Evolutionary conservation across 257 asterid genomes (phyloP), one percentile per base, ranked within the genome.

Genomic region (Datura wrightii): DNA sequence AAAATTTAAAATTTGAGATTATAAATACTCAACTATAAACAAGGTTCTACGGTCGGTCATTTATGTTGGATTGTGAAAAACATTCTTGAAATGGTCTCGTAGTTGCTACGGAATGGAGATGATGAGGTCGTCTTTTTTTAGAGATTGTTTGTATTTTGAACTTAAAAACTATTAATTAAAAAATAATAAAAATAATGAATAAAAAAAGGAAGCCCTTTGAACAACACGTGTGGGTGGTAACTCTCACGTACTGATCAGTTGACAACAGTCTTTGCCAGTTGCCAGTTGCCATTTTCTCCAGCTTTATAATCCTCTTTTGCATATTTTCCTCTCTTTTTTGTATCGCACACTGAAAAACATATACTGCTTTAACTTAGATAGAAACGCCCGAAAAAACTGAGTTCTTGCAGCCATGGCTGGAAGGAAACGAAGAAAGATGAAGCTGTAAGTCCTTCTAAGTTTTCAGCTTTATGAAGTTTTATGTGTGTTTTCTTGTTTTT

Each of bases 371-470:
- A 69, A 41, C 79, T 53, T 37, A 31, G 62, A 79, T 53, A 74
- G 60, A 48, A 74, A 74, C 39, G 13, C 60, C 60, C 10, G 11
- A 58, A 18, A 48, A 72, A 24, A 55, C 55, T 81, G 74, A 44
- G 16, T 42, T 81, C 59, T 41, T 81, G 55, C 34, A 42, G 41
- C 84, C 31, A 81, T 81, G 84, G 84, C 84, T 81, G 84, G 84
- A 41, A 59, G 84, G 31, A 81, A 81, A 81, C 59, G 84, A 60
- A 60, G 84, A 41, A 81, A 81, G 41, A 56, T 58, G 56, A 81
- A 46, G 72, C 42, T 18, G 84, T 81, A 81, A 81, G 84, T 60
- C 56, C 15, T 31, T 37, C 4, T 42, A 80, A 58, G 3, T 10
- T 80, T 19, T 34, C 31, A 59, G 50, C 41, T 81, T 60, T 18